Percentiles rank a stretch among this genome's conserved stretches.
Conservation (phyloP, 306 rosid species). For the Trichosanthes truncata region DNA sequence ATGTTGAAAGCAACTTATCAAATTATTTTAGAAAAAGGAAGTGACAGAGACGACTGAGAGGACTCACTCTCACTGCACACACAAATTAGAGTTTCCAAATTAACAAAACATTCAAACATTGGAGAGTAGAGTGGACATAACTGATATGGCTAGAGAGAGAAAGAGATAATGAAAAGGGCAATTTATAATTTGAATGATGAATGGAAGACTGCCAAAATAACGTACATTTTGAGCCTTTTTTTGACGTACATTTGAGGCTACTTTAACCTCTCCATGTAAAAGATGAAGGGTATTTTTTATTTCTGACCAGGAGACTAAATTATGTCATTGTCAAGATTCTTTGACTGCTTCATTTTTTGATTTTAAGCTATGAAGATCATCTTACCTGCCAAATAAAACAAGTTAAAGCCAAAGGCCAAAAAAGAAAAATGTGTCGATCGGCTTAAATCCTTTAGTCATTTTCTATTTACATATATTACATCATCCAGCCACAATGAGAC, state of each 20-base stretch:
- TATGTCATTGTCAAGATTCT: not conserved
- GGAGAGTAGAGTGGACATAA: constrained; percentile 5
- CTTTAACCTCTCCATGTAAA: constrained; percentile 5
- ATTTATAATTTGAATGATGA: not conserved
- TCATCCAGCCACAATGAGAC: not conserved
- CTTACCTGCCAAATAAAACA: not conserved
- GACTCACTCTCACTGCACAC: not conserved
- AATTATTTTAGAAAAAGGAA: not conserved
- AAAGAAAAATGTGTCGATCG: not conserved
- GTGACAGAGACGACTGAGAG: constrained; percentile 6
- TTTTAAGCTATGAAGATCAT: not conserved
- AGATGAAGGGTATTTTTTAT: not conserved
- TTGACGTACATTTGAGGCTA: not conserved
- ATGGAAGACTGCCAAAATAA: not conserved
- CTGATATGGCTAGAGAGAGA: not conserved
- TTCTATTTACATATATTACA: not conserved
- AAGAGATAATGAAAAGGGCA: not conserved
- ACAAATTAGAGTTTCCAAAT: not conserved
- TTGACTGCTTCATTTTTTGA: constrained; percentile 1
- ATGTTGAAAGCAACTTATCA: constrained; percentile 1
- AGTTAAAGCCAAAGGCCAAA: not conserved
- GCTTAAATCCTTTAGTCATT: not conserved
- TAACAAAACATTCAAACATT: not conserved
- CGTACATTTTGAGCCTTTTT: not conserved
- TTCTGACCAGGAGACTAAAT: not conserved